Evolutionary conservation across 768 basidiomycete genomes (phyloP).

Genomic region (Boletus speciosus): DNA sequence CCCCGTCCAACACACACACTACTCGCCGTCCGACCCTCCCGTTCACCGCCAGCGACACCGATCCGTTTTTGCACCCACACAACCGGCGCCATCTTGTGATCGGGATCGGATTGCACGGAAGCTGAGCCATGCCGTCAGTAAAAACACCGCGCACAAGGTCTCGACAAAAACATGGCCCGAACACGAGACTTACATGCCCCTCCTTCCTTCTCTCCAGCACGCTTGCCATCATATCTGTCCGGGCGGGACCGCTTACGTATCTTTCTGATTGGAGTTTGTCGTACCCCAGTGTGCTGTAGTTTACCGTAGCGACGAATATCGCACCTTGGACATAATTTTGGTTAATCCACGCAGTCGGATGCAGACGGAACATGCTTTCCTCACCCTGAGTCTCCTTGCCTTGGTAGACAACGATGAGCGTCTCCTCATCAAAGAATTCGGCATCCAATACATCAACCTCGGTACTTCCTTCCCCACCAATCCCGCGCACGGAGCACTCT

Average conservation of each 20-base stretch:
- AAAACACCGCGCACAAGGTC: conserved; percentile 28
- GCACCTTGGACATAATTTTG: conserved; percentile 38
- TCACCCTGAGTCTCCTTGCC: conserved; percentile 46
- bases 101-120: conserved; percentile 45
- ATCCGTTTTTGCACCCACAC: conserved; percentile 48
- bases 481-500: conserved; percentile 41
- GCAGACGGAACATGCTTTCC: conserved; percentile 26
- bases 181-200: conserved; percentile 57
- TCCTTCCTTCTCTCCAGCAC: conserved; percentile 54
- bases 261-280: conserved; percentile 43
- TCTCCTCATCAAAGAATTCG: conserved; percentile 79
- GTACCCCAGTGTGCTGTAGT: conserved; percentile 61
- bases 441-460: conserved; percentile 57
- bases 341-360: conserved; percentile 27
- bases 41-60: conserved; percentile 65
- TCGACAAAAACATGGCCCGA: conserved; percentile 29
- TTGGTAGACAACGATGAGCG: conserved; percentile 62
- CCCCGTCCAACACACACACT: conserved; percentile 66
- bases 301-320: conserved; percentile 60
- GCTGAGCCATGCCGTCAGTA: conserved; percentile 40
- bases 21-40: conserved; percentile 71
- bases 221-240: conserved; percentile 64
- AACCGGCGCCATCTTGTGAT: conserved; percentile 58
- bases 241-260: conserved; percentile 52
- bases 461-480: conserved; percentile 30